A percentile compares a stretch with the other conserved stretches of the same genome.
phyloP scores from a whole-genome alignment of 768 basidiomycete genomes.

The Pleurotus cornucopiae region DNA sequence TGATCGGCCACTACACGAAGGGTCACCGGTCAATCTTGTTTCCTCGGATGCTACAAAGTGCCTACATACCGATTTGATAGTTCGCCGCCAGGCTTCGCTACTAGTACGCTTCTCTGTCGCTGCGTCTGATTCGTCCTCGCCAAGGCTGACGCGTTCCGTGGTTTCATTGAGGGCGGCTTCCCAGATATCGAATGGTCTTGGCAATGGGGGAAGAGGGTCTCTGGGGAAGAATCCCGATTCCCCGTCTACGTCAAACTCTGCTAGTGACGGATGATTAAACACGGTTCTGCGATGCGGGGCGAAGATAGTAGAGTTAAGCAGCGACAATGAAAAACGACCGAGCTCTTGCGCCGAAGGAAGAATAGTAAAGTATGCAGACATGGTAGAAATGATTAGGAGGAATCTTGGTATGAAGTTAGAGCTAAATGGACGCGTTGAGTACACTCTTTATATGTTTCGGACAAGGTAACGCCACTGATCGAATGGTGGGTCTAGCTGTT shows the following conservation, averaged over 20 bases:
- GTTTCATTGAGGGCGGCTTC: constrained; percentile 61
- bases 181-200: constrained; percentile 58
- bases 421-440: not conserved
- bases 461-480: constrained; percentile 8
- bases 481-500: constrained; percentile 8
- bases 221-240: constrained; percentile 84
- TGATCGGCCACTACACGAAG: constrained; percentile 60
- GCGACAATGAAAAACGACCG: constrained; percentile 40
- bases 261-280: constrained; percentile 29
- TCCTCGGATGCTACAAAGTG: not conserved
- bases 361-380: constrained; percentile 22
- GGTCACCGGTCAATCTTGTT: constrained; percentile 1
- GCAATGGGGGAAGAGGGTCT: constrained; percentile 53
- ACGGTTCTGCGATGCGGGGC: constrained; percentile 23
- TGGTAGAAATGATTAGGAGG: constrained; percentile 11
- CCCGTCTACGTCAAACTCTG: constrained; percentile 54
- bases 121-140: constrained; percentile 48
- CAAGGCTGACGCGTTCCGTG: constrained; percentile 47
- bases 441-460: constrained; percentile 6
- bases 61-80: constrained; percentile 56
- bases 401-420: not conserved
- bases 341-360: constrained; percentile 53
- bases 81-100: constrained; percentile 67
- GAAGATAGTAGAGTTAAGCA: constrained; percentile 39
- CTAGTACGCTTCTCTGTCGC: constrained; percentile 42